Percentiles rank a stretch among this genome's conserved stretches.
Conservation (phyloP, 2,329 filamentous ascomycete genomes). For the Neonectria sp. region DNA sequence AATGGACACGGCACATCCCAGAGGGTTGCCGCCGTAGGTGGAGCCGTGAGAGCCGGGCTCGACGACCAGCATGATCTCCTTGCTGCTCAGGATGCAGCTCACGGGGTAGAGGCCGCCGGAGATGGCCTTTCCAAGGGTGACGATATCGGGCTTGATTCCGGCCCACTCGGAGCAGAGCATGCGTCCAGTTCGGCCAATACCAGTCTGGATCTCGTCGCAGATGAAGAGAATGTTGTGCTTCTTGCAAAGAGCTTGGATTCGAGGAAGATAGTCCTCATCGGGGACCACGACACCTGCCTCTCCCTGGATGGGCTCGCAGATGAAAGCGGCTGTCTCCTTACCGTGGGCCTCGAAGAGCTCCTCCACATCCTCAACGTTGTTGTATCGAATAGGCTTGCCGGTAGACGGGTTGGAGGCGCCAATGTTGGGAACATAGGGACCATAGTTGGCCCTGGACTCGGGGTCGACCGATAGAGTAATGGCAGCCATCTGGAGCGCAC, state of each 20-base stretch:
- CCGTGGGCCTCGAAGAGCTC: constrained; percentile 85
- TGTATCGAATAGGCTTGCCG: constrained; percentile 84
- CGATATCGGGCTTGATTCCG: constrained; percentile 93
- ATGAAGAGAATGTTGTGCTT: constrained; percentile 97
- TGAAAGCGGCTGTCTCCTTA: constrained; percentile 89
- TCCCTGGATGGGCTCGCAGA: constrained; percentile 97
- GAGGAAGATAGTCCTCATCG: constrained; percentile 86
- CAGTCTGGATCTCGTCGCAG: constrained; percentile 98
- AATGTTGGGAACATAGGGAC: constrained; percentile 92
- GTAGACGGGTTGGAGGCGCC: constrained; percentile 84
- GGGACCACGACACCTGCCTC: constrained; percentile 98
- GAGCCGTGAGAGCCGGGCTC: constrained; percentile 98
- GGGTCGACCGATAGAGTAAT: constrained; percentile 96
- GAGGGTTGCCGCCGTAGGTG: constrained; percentile 97
- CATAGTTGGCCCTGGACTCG: constrained; percentile 97
- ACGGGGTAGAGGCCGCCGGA: constrained; percentile 99
- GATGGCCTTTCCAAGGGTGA: constrained; percentile 97
- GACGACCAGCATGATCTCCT: constrained; percentile 94
- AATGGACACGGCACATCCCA: constrained; percentile 96
- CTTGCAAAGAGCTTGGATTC: constrained; percentile 88
- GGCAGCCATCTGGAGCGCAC: constrained; percentile 80
- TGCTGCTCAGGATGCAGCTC: constrained; percentile 88
- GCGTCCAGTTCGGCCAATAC: constrained; percentile 93
- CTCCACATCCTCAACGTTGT: constrained; percentile 86
- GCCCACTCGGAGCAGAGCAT: constrained; percentile 97